Conservation (phyloP, 2,329 filamentous ascomycete species). For the Beauveria sp. region DNA sequence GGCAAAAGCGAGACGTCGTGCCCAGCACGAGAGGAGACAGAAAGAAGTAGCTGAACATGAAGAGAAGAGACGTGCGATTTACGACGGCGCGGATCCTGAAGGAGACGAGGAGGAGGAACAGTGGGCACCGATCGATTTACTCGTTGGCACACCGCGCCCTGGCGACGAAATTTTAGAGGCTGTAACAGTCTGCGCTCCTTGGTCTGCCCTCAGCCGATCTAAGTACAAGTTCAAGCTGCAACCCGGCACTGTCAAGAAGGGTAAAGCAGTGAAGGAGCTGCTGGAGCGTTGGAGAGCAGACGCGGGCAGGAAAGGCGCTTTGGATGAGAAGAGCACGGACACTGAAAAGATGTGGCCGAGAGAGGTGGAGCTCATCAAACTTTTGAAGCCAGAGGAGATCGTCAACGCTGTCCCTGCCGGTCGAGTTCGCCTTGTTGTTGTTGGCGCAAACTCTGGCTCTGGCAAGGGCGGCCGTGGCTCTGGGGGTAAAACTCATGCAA, state of each 20-base stretch:
- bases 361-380: conserved; percentile 78
- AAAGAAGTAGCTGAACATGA: conserved; percentile 71
- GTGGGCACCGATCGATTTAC: conserved; percentile 53
- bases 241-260: conserved; percentile 83
- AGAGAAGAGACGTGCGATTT: conserved; percentile 53
- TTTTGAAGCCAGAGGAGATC: conserved; percentile 73
- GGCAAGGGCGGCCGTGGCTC: conserved; percentile 35
- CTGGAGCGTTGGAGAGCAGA: conserved; percentile 72
- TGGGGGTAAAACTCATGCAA: conserved; percentile 25
- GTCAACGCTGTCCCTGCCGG: conserved; percentile 74
- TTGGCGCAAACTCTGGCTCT: conserved; percentile 42
- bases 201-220: conserved; percentile 56
- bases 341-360: conserved; percentile 74
- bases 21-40: conserved; percentile 72
- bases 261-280: conserved; percentile 87
- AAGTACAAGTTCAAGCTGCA: conserved; percentile 97
- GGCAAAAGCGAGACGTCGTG: conserved; percentile 65
- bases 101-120: conserved; percentile 52
- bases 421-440: conserved; percentile 73
- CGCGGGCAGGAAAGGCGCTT: conserved; percentile 46
- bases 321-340: conserved; percentile 55
- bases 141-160: conserved; percentile 69
- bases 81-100: conserved; percentile 51
- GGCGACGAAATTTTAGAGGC: conserved; percentile 76
- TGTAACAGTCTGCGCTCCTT: conserved; percentile 58